Evolutionary conservation across 1,284 basidiomycete species (phyloP), one percentile per base, ranked within the genome.

Genomic region (Apiotrichum mycotoxinovorans): DNA sequence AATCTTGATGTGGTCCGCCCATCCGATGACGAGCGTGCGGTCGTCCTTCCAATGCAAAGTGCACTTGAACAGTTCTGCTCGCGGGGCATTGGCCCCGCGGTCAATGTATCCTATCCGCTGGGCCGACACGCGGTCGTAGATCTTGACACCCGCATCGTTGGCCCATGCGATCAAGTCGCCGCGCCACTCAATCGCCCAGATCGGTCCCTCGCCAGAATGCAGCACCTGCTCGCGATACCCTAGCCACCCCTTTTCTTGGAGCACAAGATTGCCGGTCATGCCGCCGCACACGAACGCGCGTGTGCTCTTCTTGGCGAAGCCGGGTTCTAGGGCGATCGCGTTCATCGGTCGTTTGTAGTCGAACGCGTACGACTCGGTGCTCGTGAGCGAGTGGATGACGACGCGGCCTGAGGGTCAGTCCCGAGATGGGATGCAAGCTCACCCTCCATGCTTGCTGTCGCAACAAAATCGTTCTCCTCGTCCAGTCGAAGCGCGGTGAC

Each of bases 171-270:
- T 91, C 27, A 97, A 80, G 54, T 84, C 83, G 2, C 85, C 87
- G 65, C 85, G 81, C 96, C 96, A 98, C 56, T 87, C 83, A 5
- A 87, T 85, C 37, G 87, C 86, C 92, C 92, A 98, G 57, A 98
- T 90, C 0, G 96, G 91, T 1, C 95, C 96, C 75, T 98, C 96
- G 4, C 88, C 90, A 23, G 83, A 82, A 69, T 96, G 89, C 23
- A 98, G 76, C 7, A 88, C 76, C 0, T 87, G 89, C 75, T 97
- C 93, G 67, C 89, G 94, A 70, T 97, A 90, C 0, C 95, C 94
- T 3, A 98, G 80, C 94, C 95, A 98, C 11, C 93, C 90, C 74
- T 97, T 98, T 78, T 98, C 95, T 63, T 90, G 85, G 62, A 95
- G 72, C 15, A 91, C 81, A 26, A 98, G 80, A 38, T 83, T 85